Base-by-base conservation (phyloP, 352 stramenopile genomes). In the Pythium aquatile region DNA sequence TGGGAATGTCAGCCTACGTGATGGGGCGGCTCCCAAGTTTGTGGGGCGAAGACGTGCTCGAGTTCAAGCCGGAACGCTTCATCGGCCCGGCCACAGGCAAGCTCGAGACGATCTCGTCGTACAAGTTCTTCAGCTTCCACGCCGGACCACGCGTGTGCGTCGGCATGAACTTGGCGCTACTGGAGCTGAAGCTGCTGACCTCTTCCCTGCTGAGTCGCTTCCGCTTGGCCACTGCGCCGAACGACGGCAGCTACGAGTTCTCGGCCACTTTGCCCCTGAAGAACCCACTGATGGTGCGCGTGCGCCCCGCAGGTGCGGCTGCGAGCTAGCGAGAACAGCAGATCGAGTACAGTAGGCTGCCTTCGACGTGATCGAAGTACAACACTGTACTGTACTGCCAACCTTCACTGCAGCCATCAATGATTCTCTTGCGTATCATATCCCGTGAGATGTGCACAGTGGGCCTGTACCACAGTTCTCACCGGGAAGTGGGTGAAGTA, bases 121-220 rank as follows among this genome's bases (percentile, higher is more conserved):
- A 75, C 61, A 66, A 83, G 61, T 77, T 75, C 56, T 48, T 66
- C 13, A 67, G 58, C 46, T 87, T 87, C 58, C 69, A 81, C 46
- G 77, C 70, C 40, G 65, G 73, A 46, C 63, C 66, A 20, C 56
- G 76, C 17, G 47, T 69, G 10, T 88, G 79, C 57, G 66, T 85
- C n/a, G 79, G 79, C 48, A 77, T 70, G 56, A 61, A 70, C 32
- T 55, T 88, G 5, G 79, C 79, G 1, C 28, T 83, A 33, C 64
- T 86, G 13, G 73, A 87, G 58, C 68, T 84, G 13, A 80, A 83
- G 51, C 44, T 80, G 6, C 28, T 77, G 20, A 30, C 81, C 8
- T 46, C 70, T 2, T 55, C 54, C 6, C 24, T 88, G 20, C 30
- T 88, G 24, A 60, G 62, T 26, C 62, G 73, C 24, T 87, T 78